Percentiles rank a stretch among this genome's conserved stretches.
Conservation (phyloP, 805 yeast genomes). For the Wickerhamomyces ciferrii region DNA sequence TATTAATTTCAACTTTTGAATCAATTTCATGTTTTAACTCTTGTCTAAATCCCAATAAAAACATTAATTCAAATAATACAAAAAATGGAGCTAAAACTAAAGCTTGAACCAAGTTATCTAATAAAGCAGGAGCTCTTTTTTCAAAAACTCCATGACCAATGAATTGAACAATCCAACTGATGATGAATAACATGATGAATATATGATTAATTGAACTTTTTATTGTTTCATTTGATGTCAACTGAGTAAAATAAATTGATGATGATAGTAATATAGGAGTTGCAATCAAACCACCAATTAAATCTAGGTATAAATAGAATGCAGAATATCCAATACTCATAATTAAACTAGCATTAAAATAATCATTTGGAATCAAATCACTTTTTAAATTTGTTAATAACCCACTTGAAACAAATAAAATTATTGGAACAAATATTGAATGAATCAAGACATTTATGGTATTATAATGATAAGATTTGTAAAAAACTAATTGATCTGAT, state of each 20-base stretch:
- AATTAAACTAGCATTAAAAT: constrained; percentile 41
- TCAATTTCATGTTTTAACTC: constrained; percentile 33
- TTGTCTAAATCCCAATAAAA: constrained; percentile 55
- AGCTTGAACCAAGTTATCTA: constrained; percentile 81
- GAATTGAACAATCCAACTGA: constrained; percentile 80
- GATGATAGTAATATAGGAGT: constrained; percentile 30
- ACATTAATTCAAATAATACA: constrained; percentile 73
- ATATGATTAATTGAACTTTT: constrained; percentile 5
- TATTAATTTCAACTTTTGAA: constrained; percentile 28
- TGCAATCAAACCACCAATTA: constrained; percentile 40
- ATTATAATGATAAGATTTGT: constrained; percentile 49
- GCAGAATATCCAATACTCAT: constrained; percentile 42
- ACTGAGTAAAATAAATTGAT: constrained; percentile 19
- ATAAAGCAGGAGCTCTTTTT: constrained; percentile 76
- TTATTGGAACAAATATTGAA: constrained; percentile 72
- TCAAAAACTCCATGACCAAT: constrained; percentile 85
- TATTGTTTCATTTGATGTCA: constrained; percentile 16
- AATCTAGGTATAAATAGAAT: constrained; percentile 59
- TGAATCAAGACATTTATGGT: constrained; percentile 70
- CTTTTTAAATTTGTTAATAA: constrained; percentile 27
- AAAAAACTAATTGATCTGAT: constrained; percentile 47
- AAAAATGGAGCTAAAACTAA: constrained; percentile 88
- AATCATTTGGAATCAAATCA: no score
- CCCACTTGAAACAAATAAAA: constrained; percentile 50
- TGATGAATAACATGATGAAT: constrained; percentile 33